Conservation (phyloP, 169 alveolate species). For the Perkinsus marinus region DNA sequence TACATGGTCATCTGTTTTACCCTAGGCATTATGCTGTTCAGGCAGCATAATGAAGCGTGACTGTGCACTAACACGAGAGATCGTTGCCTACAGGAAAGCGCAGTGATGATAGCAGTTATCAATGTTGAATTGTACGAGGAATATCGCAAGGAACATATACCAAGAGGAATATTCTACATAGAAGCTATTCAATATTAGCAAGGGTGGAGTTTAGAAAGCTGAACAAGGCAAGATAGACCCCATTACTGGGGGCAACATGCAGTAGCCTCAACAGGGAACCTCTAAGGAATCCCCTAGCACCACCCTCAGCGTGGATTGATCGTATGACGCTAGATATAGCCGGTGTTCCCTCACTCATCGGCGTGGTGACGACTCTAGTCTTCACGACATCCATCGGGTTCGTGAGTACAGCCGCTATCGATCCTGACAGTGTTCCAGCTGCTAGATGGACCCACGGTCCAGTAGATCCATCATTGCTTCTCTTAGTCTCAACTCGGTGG, state of each 20-base stretch:
- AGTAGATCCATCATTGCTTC: background rate
- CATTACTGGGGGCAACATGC: background rate
- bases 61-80: no score
- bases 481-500: background rate
- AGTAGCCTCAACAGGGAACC: background rate
- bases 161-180: background rate
- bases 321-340: background rate
- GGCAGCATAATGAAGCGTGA: no score
- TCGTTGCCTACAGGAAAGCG: no score
- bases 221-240: background rate
- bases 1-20: no score
- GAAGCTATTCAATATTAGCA: background rate
- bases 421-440: background rate
- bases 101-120: no score
- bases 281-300: background rate
- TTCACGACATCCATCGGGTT: background rate
- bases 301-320: background rate
- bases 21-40: no score
- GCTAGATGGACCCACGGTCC: background rate
- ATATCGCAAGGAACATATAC: no score
- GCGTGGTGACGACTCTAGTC: background rate
- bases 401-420: background rate
- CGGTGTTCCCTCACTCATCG: background rate
- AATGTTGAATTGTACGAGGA: no score
- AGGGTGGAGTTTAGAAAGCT: background rate